These are phyloP conservation scores for Strobilomyces dryophilus DNA, from an alignment of 768 basidiomycete genomes.

Conservation along the genomic window DNA sequence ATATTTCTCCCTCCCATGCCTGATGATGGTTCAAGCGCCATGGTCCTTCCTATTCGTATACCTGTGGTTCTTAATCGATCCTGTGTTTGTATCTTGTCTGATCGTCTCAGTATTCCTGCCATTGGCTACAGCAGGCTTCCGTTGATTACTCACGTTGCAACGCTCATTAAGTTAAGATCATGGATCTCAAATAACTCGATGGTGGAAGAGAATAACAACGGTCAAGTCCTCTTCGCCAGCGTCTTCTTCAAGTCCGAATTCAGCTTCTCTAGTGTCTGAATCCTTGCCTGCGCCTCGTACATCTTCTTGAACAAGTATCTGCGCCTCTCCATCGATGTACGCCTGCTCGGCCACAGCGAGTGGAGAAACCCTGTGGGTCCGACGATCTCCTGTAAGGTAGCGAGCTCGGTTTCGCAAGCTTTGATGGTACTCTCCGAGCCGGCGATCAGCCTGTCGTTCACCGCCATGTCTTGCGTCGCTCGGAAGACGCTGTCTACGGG, in stretches of 20 bases:
- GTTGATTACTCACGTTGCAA: too few relatives aligned
- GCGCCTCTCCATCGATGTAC: slow-evolving; percentile 55
- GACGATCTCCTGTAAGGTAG: slow-evolving; percentile 58
- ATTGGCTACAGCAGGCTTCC: too few relatives aligned
- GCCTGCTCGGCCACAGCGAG: slow-evolving; percentile 41
- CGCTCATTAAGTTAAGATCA: too few relatives aligned
- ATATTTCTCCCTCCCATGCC: too few relatives aligned
- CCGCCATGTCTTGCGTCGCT: slow-evolving; percentile 76
- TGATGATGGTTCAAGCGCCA: too few relatives aligned
- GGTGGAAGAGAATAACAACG: background rate
- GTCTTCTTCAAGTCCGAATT: slow-evolving; percentile 65
- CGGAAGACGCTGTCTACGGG: slow-evolving; percentile 68
- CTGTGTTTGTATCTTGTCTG: too few relatives aligned
- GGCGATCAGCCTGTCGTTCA: slow-evolving; percentile 65
- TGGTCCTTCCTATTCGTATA: too few relatives aligned
- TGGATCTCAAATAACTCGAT: too few relatives aligned
- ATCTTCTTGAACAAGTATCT: slow-evolving; percentile 74
- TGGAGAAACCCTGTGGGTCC: slow-evolving; percentile 43
- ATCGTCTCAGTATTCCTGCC: too few relatives aligned
- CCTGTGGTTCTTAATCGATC: too few relatives aligned
- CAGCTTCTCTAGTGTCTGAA: slow-evolving; percentile 65
- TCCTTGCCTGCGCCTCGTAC: slow-evolving; percentile 59
- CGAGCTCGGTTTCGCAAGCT: slow-evolving; percentile 73
- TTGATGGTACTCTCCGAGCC: slow-evolving; percentile 61
- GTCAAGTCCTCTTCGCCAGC: slow-evolving; percentile 39